phyloP scores from a whole-genome alignment of 805 yeast species.

The Blastobotrys muscicola region DNA sequence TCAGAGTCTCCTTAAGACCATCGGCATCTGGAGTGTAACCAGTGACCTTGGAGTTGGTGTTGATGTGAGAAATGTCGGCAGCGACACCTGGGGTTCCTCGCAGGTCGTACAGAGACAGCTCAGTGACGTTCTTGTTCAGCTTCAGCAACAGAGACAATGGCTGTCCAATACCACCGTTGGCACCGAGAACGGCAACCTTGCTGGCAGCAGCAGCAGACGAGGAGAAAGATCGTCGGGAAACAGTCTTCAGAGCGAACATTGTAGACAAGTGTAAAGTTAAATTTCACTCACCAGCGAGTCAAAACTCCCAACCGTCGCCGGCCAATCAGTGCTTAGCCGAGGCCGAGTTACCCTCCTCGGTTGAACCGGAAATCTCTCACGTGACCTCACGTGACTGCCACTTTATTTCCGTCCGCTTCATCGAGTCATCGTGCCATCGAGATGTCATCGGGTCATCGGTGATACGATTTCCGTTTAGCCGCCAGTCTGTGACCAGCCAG shows the following conservation, averaged over 20 bases:
- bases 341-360: too few relatives aligned
- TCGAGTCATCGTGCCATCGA: too few relatives aligned
- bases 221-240: slow-evolving; percentile 12
- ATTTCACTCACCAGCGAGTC: too few relatives aligned
- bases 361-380: too few relatives aligned
- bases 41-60: slow-evolving; percentile 79
- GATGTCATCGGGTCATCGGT: too few relatives aligned
- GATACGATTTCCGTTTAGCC: too few relatives aligned
- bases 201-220: slow-evolving; percentile 17
- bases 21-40: slow-evolving; percentile 76
- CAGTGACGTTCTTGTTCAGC: slow-evolving; percentile 80
- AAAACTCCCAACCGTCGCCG: too few relatives aligned
- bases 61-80: slow-evolving; percentile 88
- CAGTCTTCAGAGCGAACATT: not conserved
- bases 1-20: slow-evolving; percentile 47
- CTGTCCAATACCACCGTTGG: slow-evolving; percentile 97
- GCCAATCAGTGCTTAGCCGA: too few relatives aligned
- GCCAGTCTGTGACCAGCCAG: too few relatives aligned
- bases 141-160: slow-evolving; percentile 77
- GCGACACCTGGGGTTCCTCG: slow-evolving; percentile 96
- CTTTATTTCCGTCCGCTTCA: too few relatives aligned
- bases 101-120: slow-evolving; percentile 78
- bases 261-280: too few relatives aligned
- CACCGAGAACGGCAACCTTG: slow-evolving; percentile 83
- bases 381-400: too few relatives aligned